These are phyloP conservation scores for Globisporangium spiculum DNA, from an alignment of 352 stramenopile species.

Conservation along the genomic window DNA sequence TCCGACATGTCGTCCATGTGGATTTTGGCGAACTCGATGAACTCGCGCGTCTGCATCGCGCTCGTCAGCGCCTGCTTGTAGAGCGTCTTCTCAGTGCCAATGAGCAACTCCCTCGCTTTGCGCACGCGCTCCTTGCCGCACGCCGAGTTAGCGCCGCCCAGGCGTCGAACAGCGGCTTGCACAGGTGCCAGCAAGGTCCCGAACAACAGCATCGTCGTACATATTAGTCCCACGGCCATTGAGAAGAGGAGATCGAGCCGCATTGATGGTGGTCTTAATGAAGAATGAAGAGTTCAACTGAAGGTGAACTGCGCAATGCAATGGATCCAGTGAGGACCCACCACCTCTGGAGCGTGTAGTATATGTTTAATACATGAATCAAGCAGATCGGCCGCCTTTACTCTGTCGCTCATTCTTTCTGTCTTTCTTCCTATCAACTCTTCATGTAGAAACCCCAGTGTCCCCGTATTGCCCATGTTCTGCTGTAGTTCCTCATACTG, in stretches of 20 bases:
- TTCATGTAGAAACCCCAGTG: too few species aligned
- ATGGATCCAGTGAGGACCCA: too few species aligned
- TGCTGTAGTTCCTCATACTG: too few species aligned
- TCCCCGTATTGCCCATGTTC: too few species aligned
- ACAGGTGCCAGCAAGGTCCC: neutral
- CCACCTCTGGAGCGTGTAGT: too few species aligned
- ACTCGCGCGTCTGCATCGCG: slow-evolving; percentile 25
- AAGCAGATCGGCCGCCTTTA: too few species aligned
- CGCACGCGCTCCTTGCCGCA: slow-evolving; percentile 23
- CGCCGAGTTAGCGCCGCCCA: slow-evolving; percentile 36
- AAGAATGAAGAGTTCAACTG: too few species aligned
- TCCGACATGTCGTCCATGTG: slow-evolving; percentile 24
- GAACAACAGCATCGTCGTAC: neutral
- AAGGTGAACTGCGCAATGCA: too few species aligned
- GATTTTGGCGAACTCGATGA: slow-evolving; percentile 30
- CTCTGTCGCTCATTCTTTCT: too few species aligned
- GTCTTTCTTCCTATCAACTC: too few species aligned
- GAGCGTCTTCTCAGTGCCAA: slow-evolving; percentile 1
- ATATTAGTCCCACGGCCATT: neutral
- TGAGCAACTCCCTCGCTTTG: slow-evolving; percentile 5
- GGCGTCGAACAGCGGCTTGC: neutral
- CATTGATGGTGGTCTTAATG: too few species aligned
- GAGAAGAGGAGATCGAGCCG: neutral
- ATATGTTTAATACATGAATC: too few species aligned
- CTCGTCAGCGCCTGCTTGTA: slow-evolving; percentile 9